A percentile compares a stretch with the other conserved stretches of the same genome.
phyloP scores from a whole-genome alignment of 176 grass and related monocot genomes.

The Hordeum marinum region DNA sequence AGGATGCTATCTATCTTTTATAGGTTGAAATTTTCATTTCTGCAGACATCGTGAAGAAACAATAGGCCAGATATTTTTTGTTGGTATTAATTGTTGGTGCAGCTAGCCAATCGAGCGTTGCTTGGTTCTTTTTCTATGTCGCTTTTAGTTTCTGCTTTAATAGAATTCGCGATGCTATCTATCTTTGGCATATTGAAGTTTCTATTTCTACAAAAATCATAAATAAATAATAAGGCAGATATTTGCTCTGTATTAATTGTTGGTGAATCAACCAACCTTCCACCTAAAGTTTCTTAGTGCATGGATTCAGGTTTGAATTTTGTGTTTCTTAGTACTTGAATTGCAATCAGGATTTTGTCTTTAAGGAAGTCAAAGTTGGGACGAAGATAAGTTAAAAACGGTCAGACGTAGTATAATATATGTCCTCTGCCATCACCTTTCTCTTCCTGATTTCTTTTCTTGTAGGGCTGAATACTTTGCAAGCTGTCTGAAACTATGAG shows the following conservation, averaged over 20 bases:
- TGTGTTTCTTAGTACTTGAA: neutral
- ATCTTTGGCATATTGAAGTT: neutral
- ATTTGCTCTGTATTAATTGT: neutral
- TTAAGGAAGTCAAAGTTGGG: neutral
- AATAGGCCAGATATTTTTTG: neutral
- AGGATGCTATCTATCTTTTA: neutral
- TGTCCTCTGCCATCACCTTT: neutral
- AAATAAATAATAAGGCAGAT: neutral
- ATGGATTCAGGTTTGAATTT: neutral
- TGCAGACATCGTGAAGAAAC: neutral
- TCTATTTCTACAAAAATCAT: neutral
- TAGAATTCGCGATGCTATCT: neutral
- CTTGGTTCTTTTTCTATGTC: no score
- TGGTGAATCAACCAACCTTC: neutral
- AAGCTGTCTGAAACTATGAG: slow-evolving; percentile 1
- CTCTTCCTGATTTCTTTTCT: neutral
- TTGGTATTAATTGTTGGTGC: neutral
- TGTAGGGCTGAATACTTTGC: neutral
- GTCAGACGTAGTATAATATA: neutral
- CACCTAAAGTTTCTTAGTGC: neutral
- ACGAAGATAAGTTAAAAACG: neutral
- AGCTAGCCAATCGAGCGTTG: no score
- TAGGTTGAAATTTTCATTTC: neutral
- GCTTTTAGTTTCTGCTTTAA: neutral
- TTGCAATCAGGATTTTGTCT: neutral